Evolutionary conservation across 495 filamentous ascomycete species (phyloP), one percentile per base, ranked within the genome.

Genomic region (Trichodelitschia bisporula): DNA sequence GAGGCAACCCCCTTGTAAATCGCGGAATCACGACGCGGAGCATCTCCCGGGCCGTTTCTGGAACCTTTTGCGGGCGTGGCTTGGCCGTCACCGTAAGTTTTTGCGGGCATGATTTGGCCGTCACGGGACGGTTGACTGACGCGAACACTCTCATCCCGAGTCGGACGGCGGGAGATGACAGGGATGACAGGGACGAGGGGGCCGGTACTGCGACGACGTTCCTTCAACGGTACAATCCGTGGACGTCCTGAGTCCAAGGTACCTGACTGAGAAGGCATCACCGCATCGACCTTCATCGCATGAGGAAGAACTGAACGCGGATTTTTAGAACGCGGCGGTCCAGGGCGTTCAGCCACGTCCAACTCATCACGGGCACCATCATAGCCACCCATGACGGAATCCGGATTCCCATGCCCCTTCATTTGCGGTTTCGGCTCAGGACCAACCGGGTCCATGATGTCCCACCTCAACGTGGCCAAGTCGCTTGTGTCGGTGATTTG

Each of bases 381-480:
- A n/a, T 32, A n/a, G n/a, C n/a, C 36, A 11, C 29, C 15, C 11
- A 15, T 29, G 9, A 29, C 27, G 9, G 27, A 29, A 15, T 29
- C 27, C 9, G 6, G 9, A 15, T 29, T n/a, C n/a, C n/a, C 15
- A 8, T 29, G 9, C 21, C 8, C 12, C 8, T 24, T 12, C 8
- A 24, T 12, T 29, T 29, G 27, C 16, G 8, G 27, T 9, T 10
- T 9, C 9, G 8, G 9, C 8, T 8, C 6, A 9, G 48, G 45
- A 12, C 40, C 36, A 4, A 40, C 40, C 3, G 66, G 63, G 43
- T 77, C 72, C 2, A 78, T 53, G 11, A 72, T 28, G 45, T 76
- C 72, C 73, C 73, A 79, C 18, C 58, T 48, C 15, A 79, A 51
- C 0, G 68, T 75, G n/a, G 45, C 45, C 9, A 78, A 40, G 43